Evolutionary conservation across 2,329 filamentous ascomycete genomes (phyloP).

Genomic region (Fusarium tricinctum): DNA sequence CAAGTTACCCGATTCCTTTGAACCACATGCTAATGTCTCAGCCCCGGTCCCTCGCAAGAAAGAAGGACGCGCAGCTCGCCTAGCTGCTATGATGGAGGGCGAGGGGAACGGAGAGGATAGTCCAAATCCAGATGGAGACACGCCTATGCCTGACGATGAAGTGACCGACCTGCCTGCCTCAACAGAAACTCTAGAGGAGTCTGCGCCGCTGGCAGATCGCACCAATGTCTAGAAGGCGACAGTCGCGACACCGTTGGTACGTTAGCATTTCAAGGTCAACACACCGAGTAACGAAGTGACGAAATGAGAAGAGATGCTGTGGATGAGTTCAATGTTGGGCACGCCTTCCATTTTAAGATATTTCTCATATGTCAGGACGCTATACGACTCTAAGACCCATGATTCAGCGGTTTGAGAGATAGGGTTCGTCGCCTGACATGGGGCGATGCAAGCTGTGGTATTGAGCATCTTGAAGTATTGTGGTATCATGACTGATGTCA

Average conservation of each 20-base stretch:
- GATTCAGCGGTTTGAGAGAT: not conserved
- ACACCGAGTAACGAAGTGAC: not conserved
- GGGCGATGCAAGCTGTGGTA: not conserved
- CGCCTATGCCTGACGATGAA: constrained; percentile 20
- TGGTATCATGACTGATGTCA: not conserved
- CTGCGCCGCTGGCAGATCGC: constrained; percentile 23
- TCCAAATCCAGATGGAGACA: constrained; percentile 7
- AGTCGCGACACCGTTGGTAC: not conserved
- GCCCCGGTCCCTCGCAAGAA: constrained; percentile 68
- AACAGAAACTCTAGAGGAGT: constrained; percentile 30
- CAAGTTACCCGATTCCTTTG: rapidly evolving
- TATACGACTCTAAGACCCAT: too few species aligned
- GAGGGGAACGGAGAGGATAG: constrained; percentile 55
- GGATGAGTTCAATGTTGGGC: too few species aligned
- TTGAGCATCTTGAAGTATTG: not conserved
- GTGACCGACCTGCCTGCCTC: constrained; percentile 26
- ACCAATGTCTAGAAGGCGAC: constrained; percentile 26
- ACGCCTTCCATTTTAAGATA: too few species aligned
- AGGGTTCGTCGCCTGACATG: not conserved
- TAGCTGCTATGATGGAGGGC: constrained; percentile 66
- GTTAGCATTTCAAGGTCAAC: not conserved
- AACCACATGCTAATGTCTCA: constrained; percentile 43
- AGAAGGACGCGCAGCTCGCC: constrained; percentile 67
- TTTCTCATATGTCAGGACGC: not conserved
- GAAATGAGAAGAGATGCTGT: not conserved